Percentiles rank a stretch among this genome's conserved stretches.
Evolutionary conservation across 2,329 filamentous ascomycete species (phyloP).

Genomic region (Trichophyton benhamiae): DNA sequence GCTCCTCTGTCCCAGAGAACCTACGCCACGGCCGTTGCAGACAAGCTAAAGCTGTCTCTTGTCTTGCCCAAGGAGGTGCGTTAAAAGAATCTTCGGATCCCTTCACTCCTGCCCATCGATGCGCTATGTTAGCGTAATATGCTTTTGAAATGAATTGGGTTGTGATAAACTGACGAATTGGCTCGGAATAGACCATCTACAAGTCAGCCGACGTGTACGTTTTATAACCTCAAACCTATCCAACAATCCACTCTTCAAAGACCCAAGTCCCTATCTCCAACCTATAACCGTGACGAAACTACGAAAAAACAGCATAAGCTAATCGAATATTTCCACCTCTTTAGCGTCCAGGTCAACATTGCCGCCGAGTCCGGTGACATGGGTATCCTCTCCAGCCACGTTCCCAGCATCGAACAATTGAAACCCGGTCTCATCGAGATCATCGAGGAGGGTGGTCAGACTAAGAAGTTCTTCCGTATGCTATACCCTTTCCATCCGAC

Average conservation of each 20-base stretch:
- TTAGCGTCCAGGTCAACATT: slow-evolving; percentile 88
- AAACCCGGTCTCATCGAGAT: slow-evolving; percentile 93
- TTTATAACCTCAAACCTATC: slow-evolving; percentile 6
- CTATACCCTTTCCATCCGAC: slow-evolving; percentile 18
- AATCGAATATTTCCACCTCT: slow-evolving; percentile 40
- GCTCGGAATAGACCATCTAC: slow-evolving; percentile 49
- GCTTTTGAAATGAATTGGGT: neutral
- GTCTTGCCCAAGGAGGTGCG: slow-evolving; percentile 96
- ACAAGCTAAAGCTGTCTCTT: slow-evolving; percentile 98
- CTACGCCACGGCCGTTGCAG: slow-evolving; percentile 76
- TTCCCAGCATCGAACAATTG: slow-evolving; percentile 96
- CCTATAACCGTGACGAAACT: neutral
- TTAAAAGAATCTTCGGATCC: slow-evolving; percentile 7
- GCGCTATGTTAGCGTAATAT: slow-evolving; percentile 3
- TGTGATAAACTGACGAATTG: neutral
- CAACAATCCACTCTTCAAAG: neutral
- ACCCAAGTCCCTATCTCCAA: neutral
- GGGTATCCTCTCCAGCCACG: slow-evolving; percentile 98
- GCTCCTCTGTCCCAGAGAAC: slow-evolving; percentile 70
- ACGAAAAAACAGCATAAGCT: neutral
- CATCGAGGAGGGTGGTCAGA: slow-evolving; percentile 74
- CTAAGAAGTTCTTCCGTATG: slow-evolving; percentile 98
- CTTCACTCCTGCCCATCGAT: slow-evolving; percentile 9
- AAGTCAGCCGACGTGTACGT: slow-evolving; percentile 60
- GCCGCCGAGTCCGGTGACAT: slow-evolving; percentile 97